Base-by-base conservation (phyloP, 2,329 filamentous ascomycete species). In the Geoglossum cookeanum region DNA sequence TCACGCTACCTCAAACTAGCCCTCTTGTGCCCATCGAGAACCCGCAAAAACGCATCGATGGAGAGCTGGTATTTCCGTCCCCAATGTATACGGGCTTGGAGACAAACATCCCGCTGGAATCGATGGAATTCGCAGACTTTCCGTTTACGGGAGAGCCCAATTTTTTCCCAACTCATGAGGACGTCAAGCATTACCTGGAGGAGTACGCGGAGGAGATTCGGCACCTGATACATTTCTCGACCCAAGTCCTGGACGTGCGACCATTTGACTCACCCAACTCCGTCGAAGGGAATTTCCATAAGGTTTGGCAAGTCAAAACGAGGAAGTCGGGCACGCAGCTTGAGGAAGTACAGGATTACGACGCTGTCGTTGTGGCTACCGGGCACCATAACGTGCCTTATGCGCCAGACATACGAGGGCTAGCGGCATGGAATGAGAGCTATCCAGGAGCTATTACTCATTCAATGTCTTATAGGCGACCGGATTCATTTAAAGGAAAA, bases 31-130 rank as follows among this genome's bases (percentile, higher is more conserved):
- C 17, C 5, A 17, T 49, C 42, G 39, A 53, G 13, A 13, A 55
- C 17, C 42, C 22, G 1, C 32, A 33, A 37, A 3, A n/a, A 17
- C 17, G 27, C n/a, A 11, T 4, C 11, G 44, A 48, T 37, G 42
- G 17, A 27, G 39, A 77, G 0, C 78, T 84, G 4, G 68, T 81
- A 1, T 94, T 91, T 64, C 75, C 87, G n/a, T 87, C 85, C 17
- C 85, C 90, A 2, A 79, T 95, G 70, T 96, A 96, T 68, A 80
- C 88, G 53, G 72, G 77, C 29, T 73, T 96, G 15, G 84, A 95
- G 65, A 89, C 90, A 27, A 97, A 97, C 67, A 89, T 96, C 53
- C 86, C 89, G 0, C 80, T 84, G 59, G 74, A 75, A 0, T 67
- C 96, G 56, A 97, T 97, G 91, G 73, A 76, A 3, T 96, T 83